Percentiles rank a stretch among this genome's conserved stretches.
phyloP scores from a whole-genome alignment of 768 basidiomycete species.

The Leccinellum albellum region DNA sequence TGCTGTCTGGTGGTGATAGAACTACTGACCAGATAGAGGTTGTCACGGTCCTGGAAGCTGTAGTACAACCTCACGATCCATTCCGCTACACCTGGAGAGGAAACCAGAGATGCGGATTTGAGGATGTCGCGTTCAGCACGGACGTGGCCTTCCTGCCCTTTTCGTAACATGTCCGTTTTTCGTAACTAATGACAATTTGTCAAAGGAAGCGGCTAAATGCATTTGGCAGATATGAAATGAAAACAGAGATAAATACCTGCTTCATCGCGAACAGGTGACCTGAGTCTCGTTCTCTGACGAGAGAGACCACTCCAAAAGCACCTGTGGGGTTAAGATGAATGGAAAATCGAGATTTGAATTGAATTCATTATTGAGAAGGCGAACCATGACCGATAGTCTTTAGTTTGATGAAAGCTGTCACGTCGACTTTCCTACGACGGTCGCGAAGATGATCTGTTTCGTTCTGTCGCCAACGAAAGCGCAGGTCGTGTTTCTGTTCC shows the following conservation, averaged over 20 bases:
- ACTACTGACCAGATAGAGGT: slow-evolving; percentile 83
- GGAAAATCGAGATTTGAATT: slow-evolving; percentile 20
- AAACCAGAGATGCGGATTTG: slow-evolving; percentile 81
- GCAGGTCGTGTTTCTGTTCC: slow-evolving; percentile 64
- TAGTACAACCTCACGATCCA: slow-evolving; percentile 95
- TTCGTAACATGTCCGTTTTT: slow-evolving; percentile 90
- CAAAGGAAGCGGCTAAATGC: slow-evolving; percentile 23
- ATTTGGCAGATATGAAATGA: slow-evolving; percentile 27
- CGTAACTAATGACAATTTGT: slow-evolving; percentile 51
- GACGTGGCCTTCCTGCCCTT: slow-evolving; percentile 96
- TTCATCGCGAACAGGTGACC: slow-evolving; percentile 94
- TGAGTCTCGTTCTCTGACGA: slow-evolving; percentile 78
- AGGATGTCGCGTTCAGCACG: slow-evolving; percentile 93
- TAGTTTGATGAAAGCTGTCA: slow-evolving; percentile 80
- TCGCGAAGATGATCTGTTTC: slow-evolving; percentile 91
- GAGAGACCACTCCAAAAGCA: slow-evolving; percentile 93
- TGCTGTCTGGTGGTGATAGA: slow-evolving; percentile 29
- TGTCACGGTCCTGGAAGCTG: slow-evolving; percentile 92
- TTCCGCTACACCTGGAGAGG: slow-evolving; percentile 70
- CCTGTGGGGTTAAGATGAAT: slow-evolving; percentile 46
- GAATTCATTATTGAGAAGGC: slow-evolving; percentile 25
- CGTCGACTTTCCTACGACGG: slow-evolving; percentile 75
- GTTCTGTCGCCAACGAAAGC: slow-evolving; percentile 77
- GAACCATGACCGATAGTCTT: slow-evolving; percentile 94
- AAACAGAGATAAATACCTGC: slow-evolving; percentile 54